phyloP scores from a whole-genome alignment of 768 basidiomycete species.

The Termitomyces sp. region DNA sequence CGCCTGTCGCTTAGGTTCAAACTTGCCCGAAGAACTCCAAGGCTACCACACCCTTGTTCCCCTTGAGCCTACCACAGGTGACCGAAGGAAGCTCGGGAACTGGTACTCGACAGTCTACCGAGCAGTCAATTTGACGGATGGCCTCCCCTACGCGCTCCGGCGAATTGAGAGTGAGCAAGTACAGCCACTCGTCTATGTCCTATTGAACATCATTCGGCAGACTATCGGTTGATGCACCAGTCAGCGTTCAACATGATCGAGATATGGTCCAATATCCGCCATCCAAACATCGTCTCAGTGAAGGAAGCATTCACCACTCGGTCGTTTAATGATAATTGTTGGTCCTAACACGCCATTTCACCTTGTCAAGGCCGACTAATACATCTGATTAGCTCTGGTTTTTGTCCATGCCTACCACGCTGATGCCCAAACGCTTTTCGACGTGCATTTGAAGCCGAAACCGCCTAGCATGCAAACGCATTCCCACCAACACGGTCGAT shows the following conservation, averaged over 20 bases:
- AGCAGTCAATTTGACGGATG: slow-evolving; percentile 74
- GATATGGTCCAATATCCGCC: slow-evolving; percentile 76
- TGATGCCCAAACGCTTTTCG: slow-evolving; percentile 73
- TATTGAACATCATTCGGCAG: slow-evolving; percentile 32
- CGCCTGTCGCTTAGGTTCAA: slow-evolving; percentile 34
- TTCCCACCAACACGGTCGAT: slow-evolving; percentile 17
- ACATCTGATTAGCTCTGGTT: slow-evolving; percentile 61
- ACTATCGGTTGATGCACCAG: slow-evolving; percentile 79
- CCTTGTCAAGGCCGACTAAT: neutral
- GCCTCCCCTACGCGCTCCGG: slow-evolving; percentile 68
- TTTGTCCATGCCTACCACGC: slow-evolving; percentile 90
- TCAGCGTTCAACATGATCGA: slow-evolving; percentile 80
- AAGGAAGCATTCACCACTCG: slow-evolving; percentile 94
- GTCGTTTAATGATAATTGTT: slow-evolving; percentile 90
- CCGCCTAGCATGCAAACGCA: slow-evolving; percentile 22
- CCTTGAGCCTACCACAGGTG: slow-evolving; percentile 52
- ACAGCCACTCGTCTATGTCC: slow-evolving; percentile 1
- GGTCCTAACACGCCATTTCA: slow-evolving; percentile 19
- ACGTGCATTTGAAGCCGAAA: slow-evolving; percentile 66
- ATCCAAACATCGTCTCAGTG: slow-evolving; percentile 80
- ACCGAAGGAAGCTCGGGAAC: slow-evolving; percentile 74
- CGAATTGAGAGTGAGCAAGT: slow-evolving; percentile 76
- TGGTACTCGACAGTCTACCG: slow-evolving; percentile 85
- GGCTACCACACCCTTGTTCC: slow-evolving; percentile 87
- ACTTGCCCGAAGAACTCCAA: slow-evolving; percentile 81